phyloP scores from a whole-genome alignment of 768 basidiomycete genomes.

The Termitomyces sp. region DNA sequence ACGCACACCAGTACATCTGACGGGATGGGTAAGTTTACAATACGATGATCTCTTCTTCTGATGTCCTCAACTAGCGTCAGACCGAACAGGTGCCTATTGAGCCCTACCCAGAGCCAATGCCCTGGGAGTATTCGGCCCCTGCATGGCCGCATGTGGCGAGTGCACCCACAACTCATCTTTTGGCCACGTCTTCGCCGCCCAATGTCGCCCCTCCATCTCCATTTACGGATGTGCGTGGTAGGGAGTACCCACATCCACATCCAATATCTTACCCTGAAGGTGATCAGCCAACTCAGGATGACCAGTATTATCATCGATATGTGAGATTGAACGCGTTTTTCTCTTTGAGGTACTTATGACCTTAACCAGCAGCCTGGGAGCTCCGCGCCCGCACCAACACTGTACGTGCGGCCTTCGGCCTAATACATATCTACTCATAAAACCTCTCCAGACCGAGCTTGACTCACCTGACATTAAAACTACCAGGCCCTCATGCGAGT shows the following conservation, averaged over 20 bases:
- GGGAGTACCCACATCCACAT: background rate
- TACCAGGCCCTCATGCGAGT: background rate
- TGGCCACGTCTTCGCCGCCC: background rate
- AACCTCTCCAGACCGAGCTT: slow-evolving; percentile 1
- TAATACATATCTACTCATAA: background rate
- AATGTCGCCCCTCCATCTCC: background rate
- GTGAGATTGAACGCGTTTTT: background rate
- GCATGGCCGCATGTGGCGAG: slow-evolving; percentile 5
- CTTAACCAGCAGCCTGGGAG: background rate
- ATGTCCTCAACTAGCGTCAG: background rate
- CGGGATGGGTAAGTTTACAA: background rate
- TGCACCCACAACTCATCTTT: background rate
- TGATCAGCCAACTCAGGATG: slow-evolving; percentile 7
- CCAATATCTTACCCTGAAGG: slow-evolving; percentile 3
- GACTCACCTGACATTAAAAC: slow-evolving; percentile 3
- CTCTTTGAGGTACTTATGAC: background rate
- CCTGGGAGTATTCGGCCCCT: slow-evolving; percentile 9
- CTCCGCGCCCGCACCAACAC: background rate
- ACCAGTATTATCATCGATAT: slow-evolving; percentile 8
- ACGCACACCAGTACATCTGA: background rate
- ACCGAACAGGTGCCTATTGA: background rate
- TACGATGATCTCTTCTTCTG: background rate
- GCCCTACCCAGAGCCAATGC: background rate
- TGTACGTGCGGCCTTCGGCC: background rate
- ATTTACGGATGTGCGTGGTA: background rate